Conservation (phyloP, 2,329 filamentous ascomycete genomes). For the Alternaria sp. region DNA sequence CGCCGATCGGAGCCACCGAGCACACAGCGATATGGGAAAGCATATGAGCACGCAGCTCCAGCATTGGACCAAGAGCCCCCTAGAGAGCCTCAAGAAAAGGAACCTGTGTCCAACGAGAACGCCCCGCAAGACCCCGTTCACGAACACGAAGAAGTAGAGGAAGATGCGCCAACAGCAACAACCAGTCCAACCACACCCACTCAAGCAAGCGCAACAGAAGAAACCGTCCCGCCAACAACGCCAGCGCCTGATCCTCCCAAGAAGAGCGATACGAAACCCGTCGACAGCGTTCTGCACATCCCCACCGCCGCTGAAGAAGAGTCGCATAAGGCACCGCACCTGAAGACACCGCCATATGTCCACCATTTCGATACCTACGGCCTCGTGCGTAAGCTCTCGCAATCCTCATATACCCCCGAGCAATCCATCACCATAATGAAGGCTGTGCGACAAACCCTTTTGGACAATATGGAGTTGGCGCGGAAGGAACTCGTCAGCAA, state of each 20-base stretch:
- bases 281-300: conserved; percentile 52
- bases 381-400: conserved; percentile 79
- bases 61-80: conserved; percentile 26
- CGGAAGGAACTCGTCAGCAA: conserved; percentile 83
- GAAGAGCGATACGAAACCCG: conserved; percentile 38
- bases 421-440: conserved; percentile 93
- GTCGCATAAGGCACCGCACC: conserved; percentile 66
- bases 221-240: conserved; percentile 9
- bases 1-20: conserved; percentile 36
- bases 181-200: conserved; percentile 20
- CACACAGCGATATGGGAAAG: conserved; percentile 56
- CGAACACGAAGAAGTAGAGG: conserved; percentile 35
- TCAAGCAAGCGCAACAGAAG: conserved; percentile 18
- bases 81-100: conserved; percentile 10
- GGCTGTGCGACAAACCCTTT: conserved; percentile 77
- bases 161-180: conserved; percentile 25
- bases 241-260: conserved; percentile 31
- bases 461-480: conserved; percentile 80
- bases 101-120: conserved; percentile 6
- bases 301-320: conserved; percentile 47
- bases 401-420: conserved; percentile 71
- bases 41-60: conserved; percentile 54
- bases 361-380: conserved; percentile 97
- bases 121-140: conserved; percentile 12
- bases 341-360: conserved; percentile 78